Evolutionary conservation across 176 grass and related monocot genomes (phyloP).

Genomic region (Pontederia paniculata): DNA sequence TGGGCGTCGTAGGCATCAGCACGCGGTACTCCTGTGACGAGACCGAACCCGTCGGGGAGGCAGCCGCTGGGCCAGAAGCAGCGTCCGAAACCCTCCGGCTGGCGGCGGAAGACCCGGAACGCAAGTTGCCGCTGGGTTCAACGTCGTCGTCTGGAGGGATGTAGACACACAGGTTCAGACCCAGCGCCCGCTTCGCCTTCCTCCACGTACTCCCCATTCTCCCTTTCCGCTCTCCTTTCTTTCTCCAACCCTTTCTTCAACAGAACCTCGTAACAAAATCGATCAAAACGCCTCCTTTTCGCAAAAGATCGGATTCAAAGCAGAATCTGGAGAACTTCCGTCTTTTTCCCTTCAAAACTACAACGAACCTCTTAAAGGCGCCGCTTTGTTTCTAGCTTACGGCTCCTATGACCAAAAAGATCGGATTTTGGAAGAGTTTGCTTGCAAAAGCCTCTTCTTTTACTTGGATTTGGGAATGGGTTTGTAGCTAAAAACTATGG

Average conservation of each 20-base stretch:
- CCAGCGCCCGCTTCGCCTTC: conserved; percentile 52
- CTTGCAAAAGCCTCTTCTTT: too few species aligned
- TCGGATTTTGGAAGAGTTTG: too few species aligned
- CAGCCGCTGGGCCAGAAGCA: conserved; percentile 3
- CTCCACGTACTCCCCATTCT: conserved; percentile 72
- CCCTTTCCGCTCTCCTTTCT: not conserved
- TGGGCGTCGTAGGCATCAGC: conserved; percentile 5
- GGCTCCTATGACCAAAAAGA: too few species aligned
- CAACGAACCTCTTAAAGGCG: too few species aligned
- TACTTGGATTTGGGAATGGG: too few species aligned
- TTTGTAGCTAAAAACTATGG: too few species aligned
- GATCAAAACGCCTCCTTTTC: not conserved
- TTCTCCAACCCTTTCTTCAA: not conserved
- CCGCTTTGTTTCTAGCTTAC: too few species aligned
- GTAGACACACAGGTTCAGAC: conserved; percentile 34
- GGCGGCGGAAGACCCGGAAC: not conserved
- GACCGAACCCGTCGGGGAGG: conserved; percentile 2
- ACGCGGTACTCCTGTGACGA: conserved; percentile 11
- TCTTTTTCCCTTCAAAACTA: too few species aligned
- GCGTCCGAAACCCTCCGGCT: conserved; percentile 11
- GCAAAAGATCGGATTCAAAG: too few species aligned
- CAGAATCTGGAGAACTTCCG: too few species aligned
- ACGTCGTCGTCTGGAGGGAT: conserved; percentile 12
- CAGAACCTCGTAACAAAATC: not conserved
- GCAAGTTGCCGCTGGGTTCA: conserved; percentile 7